Percentiles rank a stretch among this genome's conserved stretches.
Conservation (phyloP, 2,329 filamentous ascomycete species). For the Colletotrichum chrysophilum region DNA sequence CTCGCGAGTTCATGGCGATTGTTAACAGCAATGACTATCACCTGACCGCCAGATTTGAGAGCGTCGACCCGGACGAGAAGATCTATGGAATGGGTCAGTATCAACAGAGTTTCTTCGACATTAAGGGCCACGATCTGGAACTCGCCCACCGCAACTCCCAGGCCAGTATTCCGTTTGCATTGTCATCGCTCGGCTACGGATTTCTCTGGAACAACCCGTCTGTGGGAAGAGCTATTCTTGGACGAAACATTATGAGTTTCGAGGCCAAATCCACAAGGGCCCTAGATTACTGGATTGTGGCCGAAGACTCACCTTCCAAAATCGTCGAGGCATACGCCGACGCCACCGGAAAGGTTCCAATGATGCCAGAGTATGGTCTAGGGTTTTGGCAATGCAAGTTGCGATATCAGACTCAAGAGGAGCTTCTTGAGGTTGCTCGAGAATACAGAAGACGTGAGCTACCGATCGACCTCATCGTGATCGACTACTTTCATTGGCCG, state of each 20-base stretch:
- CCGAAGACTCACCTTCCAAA: conserved; percentile 54
- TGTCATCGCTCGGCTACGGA: conserved; percentile 63
- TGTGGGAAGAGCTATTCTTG: conserved; percentile 62
- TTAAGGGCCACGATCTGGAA: conserved; percentile 65
- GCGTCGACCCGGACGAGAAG: conserved; percentile 55
- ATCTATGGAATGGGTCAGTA: conserved; percentile 72
- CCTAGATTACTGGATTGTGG: conserved; percentile 67
- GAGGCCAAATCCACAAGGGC: conserved; percentile 59
- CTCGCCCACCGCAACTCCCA: conserved; percentile 69
- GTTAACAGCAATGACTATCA: conserved; percentile 53
- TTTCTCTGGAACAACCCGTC: conserved; percentile 68
- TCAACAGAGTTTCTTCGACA: conserved; percentile 62
- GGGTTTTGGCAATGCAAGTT: conserved; percentile 71
- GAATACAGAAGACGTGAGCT: conserved; percentile 58
- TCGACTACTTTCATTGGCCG: conserved; percentile 71
- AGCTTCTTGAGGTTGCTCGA: conserved; percentile 60
- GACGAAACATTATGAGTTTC: conserved; percentile 63
- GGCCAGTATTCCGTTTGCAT: conserved; percentile 63
- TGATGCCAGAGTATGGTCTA: conserved; percentile 70
- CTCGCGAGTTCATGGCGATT: conserved; percentile 59
- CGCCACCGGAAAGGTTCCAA: conserved; percentile 61
- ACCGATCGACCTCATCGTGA: conserved; percentile 65
- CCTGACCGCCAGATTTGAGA: conserved; percentile 61
- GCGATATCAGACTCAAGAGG: conserved; percentile 66
- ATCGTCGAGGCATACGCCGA: conserved; percentile 59